A percentile compares a stretch with the other conserved stretches of the same genome.
Conservation (phyloP, 495 filamentous ascomycete species). For the Aspergillus hancockii region DNA sequence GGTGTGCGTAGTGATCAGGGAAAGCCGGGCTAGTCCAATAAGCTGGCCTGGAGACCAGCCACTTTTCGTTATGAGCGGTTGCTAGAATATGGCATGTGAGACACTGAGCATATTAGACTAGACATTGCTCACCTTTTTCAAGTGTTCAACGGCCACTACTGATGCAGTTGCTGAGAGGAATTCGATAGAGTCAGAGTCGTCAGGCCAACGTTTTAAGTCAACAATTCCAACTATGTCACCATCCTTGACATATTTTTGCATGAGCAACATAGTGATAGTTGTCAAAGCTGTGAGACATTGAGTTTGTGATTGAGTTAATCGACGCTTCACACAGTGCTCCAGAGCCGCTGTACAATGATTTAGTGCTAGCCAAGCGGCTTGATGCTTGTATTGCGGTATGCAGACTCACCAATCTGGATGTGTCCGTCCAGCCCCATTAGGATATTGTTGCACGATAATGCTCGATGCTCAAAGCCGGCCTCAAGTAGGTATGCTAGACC, state of each 20-base stretch:
- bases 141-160: neutral
- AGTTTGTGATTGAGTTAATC: slow-evolving; percentile 14
- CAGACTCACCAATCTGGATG: slow-evolving; percentile 16
- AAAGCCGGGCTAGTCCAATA: too few relatives aligned
- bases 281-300: slow-evolving; percentile 20
- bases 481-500: slow-evolving; percentile 21
- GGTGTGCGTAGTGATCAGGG: too few relatives aligned
- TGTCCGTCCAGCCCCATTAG: slow-evolving; percentile 11
- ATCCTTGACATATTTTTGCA: slow-evolving; percentile 36
- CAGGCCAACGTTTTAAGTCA: slow-evolving; percentile 10
- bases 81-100: too few relatives aligned
- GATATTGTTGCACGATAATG: slow-evolving; percentile 27
- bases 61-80: too few relatives aligned
- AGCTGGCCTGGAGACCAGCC: too few relatives aligned
- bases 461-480: slow-evolving; percentile 21
- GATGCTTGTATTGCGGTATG: slow-evolving; percentile 13
- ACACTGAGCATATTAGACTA: too few relatives aligned
- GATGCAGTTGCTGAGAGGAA: slow-evolving; percentile 9
- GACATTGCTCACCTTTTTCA: slow-evolving; percentile 7
- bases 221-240: slow-evolving; percentile 31
- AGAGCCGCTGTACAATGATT: slow-evolving; percentile 6
- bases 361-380: slow-evolving; percentile 15
- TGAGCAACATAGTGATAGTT: slow-evolving; percentile 31
- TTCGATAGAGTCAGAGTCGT: slow-evolving; percentile 5
- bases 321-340: slow-evolving; percentile 9